Percentiles rank a stretch among this genome's conserved stretches.
Conservation (phyloP, 2,329 filamentous ascomycete genomes). For the Fusarium oxysporum region DNA sequence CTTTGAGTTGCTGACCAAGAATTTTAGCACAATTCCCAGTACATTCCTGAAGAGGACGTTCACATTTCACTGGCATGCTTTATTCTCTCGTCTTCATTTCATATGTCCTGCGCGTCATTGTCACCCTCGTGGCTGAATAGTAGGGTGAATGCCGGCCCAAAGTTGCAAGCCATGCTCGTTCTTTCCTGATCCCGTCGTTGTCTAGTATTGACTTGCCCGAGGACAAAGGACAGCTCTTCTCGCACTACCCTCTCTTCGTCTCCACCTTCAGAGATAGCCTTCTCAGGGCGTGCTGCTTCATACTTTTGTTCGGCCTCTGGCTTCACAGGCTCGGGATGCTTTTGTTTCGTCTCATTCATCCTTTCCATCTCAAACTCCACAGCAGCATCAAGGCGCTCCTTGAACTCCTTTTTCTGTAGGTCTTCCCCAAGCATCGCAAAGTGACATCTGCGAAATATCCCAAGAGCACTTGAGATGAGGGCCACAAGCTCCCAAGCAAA, state of each 20-base stretch:
- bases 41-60: no score
- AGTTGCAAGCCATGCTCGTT: not conserved
- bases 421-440: constrained; percentile 1
- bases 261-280: not conserved
- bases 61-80: no score
- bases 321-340: not conserved
- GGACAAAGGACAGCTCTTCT: not conserved
- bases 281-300: not conserved
- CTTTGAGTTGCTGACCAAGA: no score
- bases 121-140: not conserved
- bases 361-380: not conserved
- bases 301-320: not conserved
- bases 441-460: not conserved
- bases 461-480: not conserved
- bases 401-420: not conserved
- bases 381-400: not conserved
- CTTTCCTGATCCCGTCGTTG: not conserved
- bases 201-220: not conserved
- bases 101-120: not conserved
- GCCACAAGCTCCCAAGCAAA: not conserved
- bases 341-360: not conserved
- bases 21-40: no score
- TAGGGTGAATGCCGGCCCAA: not conserved
- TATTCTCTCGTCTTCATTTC: no score
- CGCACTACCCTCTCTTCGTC: not conserved